Base-by-base conservation (phyloP, 164 flowering plant genomes). In the Vitis vinifera region DNA sequence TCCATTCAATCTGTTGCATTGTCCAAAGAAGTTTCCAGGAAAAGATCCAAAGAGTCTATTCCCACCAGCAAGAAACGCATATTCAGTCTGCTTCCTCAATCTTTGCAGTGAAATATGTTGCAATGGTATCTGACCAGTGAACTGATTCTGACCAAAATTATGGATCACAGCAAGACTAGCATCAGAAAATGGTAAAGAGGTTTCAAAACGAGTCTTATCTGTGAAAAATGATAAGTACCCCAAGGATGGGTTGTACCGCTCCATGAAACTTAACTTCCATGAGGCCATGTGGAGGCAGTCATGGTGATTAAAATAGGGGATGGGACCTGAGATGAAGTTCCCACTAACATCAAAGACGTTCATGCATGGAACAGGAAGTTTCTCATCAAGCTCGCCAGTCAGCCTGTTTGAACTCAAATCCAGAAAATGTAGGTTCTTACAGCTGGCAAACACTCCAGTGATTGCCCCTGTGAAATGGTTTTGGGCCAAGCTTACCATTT, bases 321-420 rank as follows among this genome's bases (percentile, higher is more conserved):
- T 78, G 8, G 53, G 23, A 13, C 84, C 81, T 1, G 76, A 71
- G 50, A 81, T 8, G 59, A 49, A 58, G 53, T 81, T 81, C 13
- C 74, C 55, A 47, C 76, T 67, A 19, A 81, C 63, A 62, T 81
- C 79, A 50, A 81, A 74, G 9, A 74, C 13, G 1, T 66, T 51
- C 76, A 78, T 73, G 53, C 84, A 79, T 63, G 85, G 82, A 49
- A 75, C 80, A 15, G 55, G 76, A 59, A 85, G 77, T 31, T 80
- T 55, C 70, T 67, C 70, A 65, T 63, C 72, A 56, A 86, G 78
- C 70, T 73, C 70, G 2, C 85, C 85, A 29, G 62, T 55, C 0
- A 78, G 58, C 62, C 50, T 65, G 52, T 81, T 81, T 14, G 71
- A 69, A 68, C 81, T 71, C 76, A 81, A 65, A 69, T 78, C 73